Evolutionary conservation across 2,329 filamentous ascomycete genomes (phyloP), one percentile per base, ranked within the genome.

Genomic region (Parastagonospora nodorum): DNA sequence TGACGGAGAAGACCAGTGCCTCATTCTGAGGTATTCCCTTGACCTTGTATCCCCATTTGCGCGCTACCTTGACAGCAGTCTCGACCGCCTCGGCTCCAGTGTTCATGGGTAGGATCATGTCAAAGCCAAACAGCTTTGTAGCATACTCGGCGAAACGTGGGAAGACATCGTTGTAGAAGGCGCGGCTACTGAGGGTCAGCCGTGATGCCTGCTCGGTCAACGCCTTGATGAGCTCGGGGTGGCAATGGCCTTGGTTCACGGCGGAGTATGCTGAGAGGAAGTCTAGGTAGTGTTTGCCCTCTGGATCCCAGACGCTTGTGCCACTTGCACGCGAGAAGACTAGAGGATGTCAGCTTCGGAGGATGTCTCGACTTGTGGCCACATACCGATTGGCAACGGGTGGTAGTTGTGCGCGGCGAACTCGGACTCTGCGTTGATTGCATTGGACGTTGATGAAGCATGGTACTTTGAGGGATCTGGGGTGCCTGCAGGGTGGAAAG

Each of bases 371-470:
- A 35, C 15, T 4, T 6, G 30, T 27, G n/a, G 40, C 19, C 19
- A 44, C 66, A 38, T 66, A 72, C 71, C 94, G 53, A 99, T 87
- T 35, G 94, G 94, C 2, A 99, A 84, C 12, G 94, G 94, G 77
- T 97, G 92, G 82, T 99, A 99, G 82, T 99, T 99, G 84, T 99
- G 94, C 42, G 94, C 94, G 42, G 94, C 94, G 75, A 85, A 93
- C 72, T 89, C 81, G 68, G 90, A 82, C 79, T 99, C 94, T 45
- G 86, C 79, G 45, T 86, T 78, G 73, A 97, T 95, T 65, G 94
- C 93, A 64, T 83, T 81, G 50, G 86, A 79, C 37, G 92, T 92
- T 24, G 93, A 92, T 15, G 89, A 74, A 48, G 91, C 83, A 78
- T 97, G 94, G 79, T 85, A 85, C 53, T 71, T 75, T 31, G 80